A percentile compares a stretch with the other conserved stretches of the same genome.
These are phyloP conservation scores for Globomyces sp. DNA, from an alignment of 371 early-diverging fungal species.

Conservation along the genomic window DNA sequence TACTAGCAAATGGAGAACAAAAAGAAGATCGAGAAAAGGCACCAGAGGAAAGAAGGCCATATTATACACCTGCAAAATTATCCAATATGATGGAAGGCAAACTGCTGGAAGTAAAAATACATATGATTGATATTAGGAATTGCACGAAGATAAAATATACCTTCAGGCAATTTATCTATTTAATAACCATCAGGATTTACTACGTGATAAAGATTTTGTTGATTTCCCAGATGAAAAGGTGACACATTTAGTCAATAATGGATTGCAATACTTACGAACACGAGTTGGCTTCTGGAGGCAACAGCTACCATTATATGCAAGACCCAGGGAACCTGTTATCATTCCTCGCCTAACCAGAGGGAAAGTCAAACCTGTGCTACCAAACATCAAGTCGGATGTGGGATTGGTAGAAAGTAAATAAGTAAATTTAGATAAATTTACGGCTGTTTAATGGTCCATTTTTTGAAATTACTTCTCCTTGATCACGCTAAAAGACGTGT, in stretches of 20 bases:
- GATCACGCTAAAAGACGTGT: too few relatives aligned
- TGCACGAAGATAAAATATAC: slow-evolving; percentile 52
- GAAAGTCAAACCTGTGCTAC: neutral
- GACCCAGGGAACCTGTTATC: slow-evolving; percentile 35
- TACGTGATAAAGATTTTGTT: slow-evolving; percentile 41
- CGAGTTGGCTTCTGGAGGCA: slow-evolving; percentile 58
- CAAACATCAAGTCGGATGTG: too few relatives aligned
- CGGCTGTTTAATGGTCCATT: too few relatives aligned
- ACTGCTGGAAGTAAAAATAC: slow-evolving; percentile 33
- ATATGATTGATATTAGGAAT: slow-evolving; percentile 21
- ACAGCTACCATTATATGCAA: slow-evolving; percentile 50
- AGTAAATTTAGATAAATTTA: too few relatives aligned
- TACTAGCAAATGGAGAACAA: neutral
- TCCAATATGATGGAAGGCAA: slow-evolving; percentile 37
- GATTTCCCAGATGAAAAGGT: slow-evolving; percentile 44
- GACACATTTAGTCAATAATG: slow-evolving; percentile 38
- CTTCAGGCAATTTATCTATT: slow-evolving; percentile 25
- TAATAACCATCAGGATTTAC: slow-evolving; percentile 20
- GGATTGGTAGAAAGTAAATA: too few relatives aligned
- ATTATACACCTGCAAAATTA: slow-evolving; percentile 9
- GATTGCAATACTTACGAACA: slow-evolving; percentile 42
- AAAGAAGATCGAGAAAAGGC: neutral
- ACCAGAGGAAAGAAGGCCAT: neutral
- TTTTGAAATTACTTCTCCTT: too few relatives aligned
- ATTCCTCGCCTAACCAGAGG: slow-evolving; percentile 12